A percentile compares a stretch with the other conserved stretches of the same genome.
Evolutionary conservation across 495 filamentous ascomycete genomes (phyloP).

Genomic region (Annulohypoxylon maeteangense): DNA sequence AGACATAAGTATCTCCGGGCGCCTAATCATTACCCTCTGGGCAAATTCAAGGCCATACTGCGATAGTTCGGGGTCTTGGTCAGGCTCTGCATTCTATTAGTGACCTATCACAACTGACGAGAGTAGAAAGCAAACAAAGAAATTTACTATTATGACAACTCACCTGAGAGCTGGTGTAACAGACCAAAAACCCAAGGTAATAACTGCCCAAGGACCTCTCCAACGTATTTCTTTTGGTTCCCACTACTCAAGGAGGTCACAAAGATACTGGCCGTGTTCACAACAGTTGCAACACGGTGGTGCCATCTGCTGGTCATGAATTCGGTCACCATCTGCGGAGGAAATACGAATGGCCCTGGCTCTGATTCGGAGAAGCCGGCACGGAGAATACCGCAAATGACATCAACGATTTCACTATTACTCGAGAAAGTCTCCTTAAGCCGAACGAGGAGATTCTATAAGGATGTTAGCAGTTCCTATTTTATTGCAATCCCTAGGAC

Average conservation of each 20-base stretch:
- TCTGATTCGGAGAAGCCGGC: slow-evolving; percentile 82
- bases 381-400: slow-evolving; percentile 77
- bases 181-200: slow-evolving; percentile 73
- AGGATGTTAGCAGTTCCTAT: background rate
- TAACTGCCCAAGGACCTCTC: slow-evolving; percentile 62
- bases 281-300: slow-evolving; percentile 71
- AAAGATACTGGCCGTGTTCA: slow-evolving; percentile 82
- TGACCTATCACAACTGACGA: background rate
- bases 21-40: slow-evolving; percentile 74
- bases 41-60: slow-evolving; percentile 59
- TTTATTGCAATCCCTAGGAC: background rate
- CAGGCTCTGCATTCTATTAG: slow-evolving; percentile 57
- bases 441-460: slow-evolving; percentile 56
- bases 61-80: slow-evolving; percentile 75
- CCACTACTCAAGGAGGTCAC: slow-evolving; percentile 70
- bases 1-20: slow-evolving; percentile 66
- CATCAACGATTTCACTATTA: slow-evolving; percentile 77
- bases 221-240: slow-evolving; percentile 48
- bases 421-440: slow-evolving; percentile 65
- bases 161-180: slow-evolving; percentile 70
- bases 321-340: slow-evolving; percentile 73
- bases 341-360: slow-evolving; percentile 81
- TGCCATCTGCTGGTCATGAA: slow-evolving; percentile 66
- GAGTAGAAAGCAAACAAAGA: background rate
- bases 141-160: slow-evolving; percentile 33